Conservation (phyloP, 768 basidiomycete species). For the Candolleomyces aberdarensis region DNA sequence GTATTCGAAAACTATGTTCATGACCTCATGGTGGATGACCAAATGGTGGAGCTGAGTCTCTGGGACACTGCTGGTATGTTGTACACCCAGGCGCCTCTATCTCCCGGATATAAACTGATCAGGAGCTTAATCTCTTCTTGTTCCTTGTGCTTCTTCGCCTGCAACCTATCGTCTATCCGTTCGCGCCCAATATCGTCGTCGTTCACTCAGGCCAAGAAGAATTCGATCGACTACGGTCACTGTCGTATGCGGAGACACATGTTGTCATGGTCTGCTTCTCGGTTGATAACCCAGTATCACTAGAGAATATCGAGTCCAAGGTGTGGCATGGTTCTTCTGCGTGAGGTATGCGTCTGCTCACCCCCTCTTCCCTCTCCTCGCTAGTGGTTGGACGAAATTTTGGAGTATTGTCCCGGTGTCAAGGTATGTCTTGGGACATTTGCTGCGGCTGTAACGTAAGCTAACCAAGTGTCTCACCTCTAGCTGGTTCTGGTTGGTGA, state of each 20-base stretch:
- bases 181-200: not conserved
- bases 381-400: conserved; percentile 91
- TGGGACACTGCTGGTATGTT: conserved; percentile 95
- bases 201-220: conserved; percentile 81
- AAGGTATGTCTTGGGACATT: conserved; percentile 52
- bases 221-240: conserved; percentile 87
- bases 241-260: conserved; percentile 97
- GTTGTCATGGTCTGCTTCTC: conserved; percentile 97
- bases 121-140: conserved; percentile 1
- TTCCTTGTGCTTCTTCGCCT: not conserved
- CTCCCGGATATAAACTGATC: not conserved
- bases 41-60: conserved; percentile 83
- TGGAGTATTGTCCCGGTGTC: conserved; percentile 93
- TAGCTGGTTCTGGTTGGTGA: conserved; percentile 87
- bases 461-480: conserved; percentile 4
- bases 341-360: not conserved
- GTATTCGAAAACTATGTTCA: conserved; percentile 99
- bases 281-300: conserved; percentile 90
- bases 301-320: conserved; percentile 96
- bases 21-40: conserved; percentile 83
- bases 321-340: conserved; percentile 31
- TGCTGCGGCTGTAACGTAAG: not conserved
- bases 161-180: not conserved
- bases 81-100: not conserved
- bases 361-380: not conserved